Percentiles rank a stretch among this genome's conserved stretches.
Evolutionary conservation across 306 rosid genomes (phyloP).

Genomic region (Vigna angularis): DNA sequence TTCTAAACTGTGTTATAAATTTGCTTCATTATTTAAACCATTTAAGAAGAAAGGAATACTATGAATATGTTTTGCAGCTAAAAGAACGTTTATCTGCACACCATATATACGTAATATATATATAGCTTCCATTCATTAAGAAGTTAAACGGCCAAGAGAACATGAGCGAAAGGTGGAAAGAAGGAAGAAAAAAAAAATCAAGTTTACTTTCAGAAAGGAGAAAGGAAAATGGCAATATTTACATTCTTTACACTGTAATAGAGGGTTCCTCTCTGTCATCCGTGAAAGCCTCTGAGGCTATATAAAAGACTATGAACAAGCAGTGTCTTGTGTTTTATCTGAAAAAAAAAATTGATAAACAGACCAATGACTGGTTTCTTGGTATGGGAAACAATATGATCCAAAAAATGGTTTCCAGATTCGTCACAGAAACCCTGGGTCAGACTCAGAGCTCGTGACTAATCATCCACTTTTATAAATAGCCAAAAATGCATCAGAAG

Average conservation of each 20-base stretch:
- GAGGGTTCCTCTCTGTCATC: conserved; percentile 38
- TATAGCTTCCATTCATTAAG: no score
- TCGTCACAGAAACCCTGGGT: conserved; percentile 46
- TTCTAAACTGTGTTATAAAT: conserved; percentile 1
- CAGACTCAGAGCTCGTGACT: conserved; percentile 46
- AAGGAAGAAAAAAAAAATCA: conserved; percentile 11
- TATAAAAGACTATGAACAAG: conserved; percentile 38
- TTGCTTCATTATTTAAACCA: neutral
- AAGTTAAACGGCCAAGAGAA: neutral
- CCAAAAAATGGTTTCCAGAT: conserved; percentile 68
- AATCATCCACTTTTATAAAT: conserved; percentile 54
- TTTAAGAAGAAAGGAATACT: neutral
- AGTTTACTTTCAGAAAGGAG: conserved; percentile 30
- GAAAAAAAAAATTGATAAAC: neutral
- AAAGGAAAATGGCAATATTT: neutral
- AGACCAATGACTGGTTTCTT: neutral
- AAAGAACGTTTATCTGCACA: neutral
- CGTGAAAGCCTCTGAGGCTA: conserved; percentile 8
- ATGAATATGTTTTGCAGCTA: neutral
- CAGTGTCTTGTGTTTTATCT: conserved; percentile 44
- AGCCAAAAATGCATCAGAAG: conserved; percentile 34
- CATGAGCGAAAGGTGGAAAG: neutral
- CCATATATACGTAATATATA: neutral
- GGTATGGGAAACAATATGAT: conserved; percentile 15
- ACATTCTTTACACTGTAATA: conserved; percentile 8